Evolutionary conservation across 2,329 filamentous ascomycete species (phyloP).

Genomic region (Alternaria panax): DNA sequence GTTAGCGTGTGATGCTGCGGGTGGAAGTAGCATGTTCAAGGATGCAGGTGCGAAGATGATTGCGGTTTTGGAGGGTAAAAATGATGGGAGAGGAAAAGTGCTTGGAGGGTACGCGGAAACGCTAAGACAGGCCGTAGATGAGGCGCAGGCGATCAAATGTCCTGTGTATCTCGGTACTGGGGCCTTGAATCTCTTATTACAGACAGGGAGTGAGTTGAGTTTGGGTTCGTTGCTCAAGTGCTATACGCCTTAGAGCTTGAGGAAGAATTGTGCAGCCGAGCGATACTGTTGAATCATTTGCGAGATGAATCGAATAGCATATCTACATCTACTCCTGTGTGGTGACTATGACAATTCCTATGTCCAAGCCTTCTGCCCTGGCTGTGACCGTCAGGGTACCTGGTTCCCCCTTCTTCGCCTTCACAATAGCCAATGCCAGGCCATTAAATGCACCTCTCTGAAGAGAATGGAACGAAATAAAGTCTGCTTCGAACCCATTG

Average conservation of each 20-base stretch:
- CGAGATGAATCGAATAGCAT: not conserved
- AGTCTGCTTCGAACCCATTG: constrained; percentile 55
- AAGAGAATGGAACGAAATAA: constrained; percentile 29
- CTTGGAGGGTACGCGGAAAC: constrained; percentile 30
- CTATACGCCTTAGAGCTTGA: constrained; percentile 21
- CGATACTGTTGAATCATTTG: not conserved
- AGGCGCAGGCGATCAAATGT: constrained; percentile 46
- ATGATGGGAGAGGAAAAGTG: constrained; percentile 23
- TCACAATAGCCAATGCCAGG: not conserved
- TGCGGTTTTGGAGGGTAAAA: constrained; percentile 40
- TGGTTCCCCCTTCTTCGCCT: not conserved
- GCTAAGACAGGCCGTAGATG: constrained; percentile 40
- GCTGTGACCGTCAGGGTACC: not conserved
- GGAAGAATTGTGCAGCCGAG: not conserved
- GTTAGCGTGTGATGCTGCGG: constrained; percentile 47
- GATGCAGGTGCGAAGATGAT: constrained; percentile 44
- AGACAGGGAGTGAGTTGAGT: constrained; percentile 34
- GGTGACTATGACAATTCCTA: not conserved
- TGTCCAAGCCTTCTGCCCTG: not conserved
- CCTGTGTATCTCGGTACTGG: constrained; percentile 43
- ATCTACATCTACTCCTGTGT: not conserved
- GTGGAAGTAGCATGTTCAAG: constrained; percentile 48
- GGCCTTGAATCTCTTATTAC: constrained; percentile 43
- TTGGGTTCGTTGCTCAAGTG: constrained; percentile 32
- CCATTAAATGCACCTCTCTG: constrained; percentile 33